Evolutionary conservation across 441 rosid species (phyloP).

Genomic region (Arabidopsis lyrata): DNA sequence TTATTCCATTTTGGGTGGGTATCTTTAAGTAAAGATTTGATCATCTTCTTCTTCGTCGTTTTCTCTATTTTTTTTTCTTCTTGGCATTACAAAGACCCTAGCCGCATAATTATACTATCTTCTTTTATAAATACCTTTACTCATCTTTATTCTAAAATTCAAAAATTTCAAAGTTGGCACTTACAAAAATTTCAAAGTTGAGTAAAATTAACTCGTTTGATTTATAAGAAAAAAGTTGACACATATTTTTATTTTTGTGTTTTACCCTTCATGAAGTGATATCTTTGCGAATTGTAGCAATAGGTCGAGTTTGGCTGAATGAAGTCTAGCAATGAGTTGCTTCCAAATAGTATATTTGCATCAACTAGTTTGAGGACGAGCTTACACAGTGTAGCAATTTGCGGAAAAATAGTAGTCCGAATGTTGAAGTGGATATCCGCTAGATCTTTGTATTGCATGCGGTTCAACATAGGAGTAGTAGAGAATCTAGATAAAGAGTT

Average conservation of each 20-base stretch:
- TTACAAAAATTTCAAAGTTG: not conserved
- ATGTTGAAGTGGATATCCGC: no score
- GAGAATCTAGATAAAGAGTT: no score
- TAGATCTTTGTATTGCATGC: no score
- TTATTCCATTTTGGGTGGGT: conserved; percentile 47
- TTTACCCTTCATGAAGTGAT: not conserved
- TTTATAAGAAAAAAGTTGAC: not conserved
- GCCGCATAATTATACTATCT: conserved; percentile 13
- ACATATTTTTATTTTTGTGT: not conserved
- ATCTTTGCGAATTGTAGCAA: no score
- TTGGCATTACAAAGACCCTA: conserved; percentile 24
- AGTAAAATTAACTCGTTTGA: not conserved
- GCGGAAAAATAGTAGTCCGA: no score
- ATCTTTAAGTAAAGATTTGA: conserved; percentile 33
- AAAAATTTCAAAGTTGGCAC: not conserved
- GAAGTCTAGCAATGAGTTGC: not conserved
- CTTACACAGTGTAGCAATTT: not conserved
- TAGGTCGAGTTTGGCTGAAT: not conserved
- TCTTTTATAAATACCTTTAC: not conserved
- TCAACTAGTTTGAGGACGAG: not conserved
- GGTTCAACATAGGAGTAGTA: no score
- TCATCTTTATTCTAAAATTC: not conserved
- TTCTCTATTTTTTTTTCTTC: not conserved
- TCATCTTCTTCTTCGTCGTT: conserved; percentile 8
- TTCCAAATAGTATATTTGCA: not conserved